Conservation (phyloP, 176 grass and related monocot genomes). For the Ensete glaucum region DNA sequence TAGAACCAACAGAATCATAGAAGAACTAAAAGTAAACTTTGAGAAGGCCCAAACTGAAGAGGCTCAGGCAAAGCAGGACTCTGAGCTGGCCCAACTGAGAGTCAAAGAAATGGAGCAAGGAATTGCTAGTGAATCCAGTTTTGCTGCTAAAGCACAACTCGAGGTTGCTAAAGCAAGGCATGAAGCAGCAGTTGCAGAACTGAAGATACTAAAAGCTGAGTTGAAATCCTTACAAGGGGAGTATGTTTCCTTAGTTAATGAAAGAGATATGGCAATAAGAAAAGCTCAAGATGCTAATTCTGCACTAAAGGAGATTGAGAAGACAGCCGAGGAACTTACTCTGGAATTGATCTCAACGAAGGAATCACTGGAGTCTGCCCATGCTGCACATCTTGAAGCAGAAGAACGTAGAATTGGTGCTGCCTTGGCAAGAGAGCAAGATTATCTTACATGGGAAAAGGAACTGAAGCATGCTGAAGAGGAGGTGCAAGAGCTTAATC, state of each 20-base stretch:
- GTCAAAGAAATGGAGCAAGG: conserved; percentile 64
- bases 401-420: conserved; percentile 76
- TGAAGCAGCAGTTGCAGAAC: conserved; percentile 54
- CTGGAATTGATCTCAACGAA: conserved; percentile 59
- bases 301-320: conserved; percentile 41
- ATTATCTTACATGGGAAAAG: conserved; percentile 74
- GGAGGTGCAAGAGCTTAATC: conserved; percentile 42
- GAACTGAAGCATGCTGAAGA: conserved; percentile 63
- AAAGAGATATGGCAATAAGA: conserved; percentile 49
- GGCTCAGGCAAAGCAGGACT: conserved; percentile 76
- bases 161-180: conserved; percentile 58
- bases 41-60: conserved; percentile 65
- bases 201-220: conserved; percentile 43
- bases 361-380: conserved; percentile 57
- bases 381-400: conserved; percentile 62
- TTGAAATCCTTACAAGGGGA: conserved; percentile 43
- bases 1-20: conserved; percentile 41
- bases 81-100: conserved; percentile 58
- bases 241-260: conserved; percentile 34
- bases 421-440: conserved; percentile 64
- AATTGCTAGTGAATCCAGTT: conserved; percentile 54
- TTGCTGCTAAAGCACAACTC: conserved; percentile 52
- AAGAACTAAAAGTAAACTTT: conserved; percentile 66
- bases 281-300: conserved; percentile 39
- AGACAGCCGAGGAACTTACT: conserved; percentile 55